A percentile compares a stretch with the other conserved stretches of the same genome.
These are phyloP conservation scores for Hansenula lynferdii DNA, from an alignment of 1,139 yeast genomes.

Conservation along the genomic window DNA sequence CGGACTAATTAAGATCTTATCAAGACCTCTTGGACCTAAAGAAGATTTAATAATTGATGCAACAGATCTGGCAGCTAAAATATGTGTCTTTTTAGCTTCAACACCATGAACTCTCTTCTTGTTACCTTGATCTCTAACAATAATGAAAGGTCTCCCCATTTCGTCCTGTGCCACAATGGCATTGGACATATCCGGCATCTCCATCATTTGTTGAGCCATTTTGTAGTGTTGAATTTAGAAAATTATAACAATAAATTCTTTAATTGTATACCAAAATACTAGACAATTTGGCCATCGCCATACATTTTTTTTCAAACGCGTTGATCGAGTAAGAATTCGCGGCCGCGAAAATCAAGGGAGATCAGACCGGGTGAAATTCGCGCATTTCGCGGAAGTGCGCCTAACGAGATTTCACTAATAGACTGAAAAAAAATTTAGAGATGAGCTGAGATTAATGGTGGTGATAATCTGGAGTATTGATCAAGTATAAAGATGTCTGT, in stretches of 20 bases:
- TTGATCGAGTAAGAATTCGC: too few relatives aligned
- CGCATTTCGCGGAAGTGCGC: too few relatives aligned
- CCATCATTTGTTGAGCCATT: constrained; percentile 41
- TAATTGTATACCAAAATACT: too few relatives aligned
- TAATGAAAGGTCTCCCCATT: constrained; percentile 97
- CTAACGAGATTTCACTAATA: not conserved
- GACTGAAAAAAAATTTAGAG: constrained; percentile 1
- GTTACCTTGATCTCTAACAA: constrained; percentile 94
- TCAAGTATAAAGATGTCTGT: constrained; percentile 72
- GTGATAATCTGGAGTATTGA: too few relatives aligned
- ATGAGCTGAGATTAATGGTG: not conserved
- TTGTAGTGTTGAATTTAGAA: not conserved
- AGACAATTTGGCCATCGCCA: constrained; percentile 1
- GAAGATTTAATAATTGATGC: constrained; percentile 91
- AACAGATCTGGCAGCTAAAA: constrained; percentile 93
- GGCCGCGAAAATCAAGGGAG: too few relatives aligned
- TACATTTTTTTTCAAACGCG: constrained; percentile 1
- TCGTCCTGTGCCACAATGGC: constrained; percentile 99
- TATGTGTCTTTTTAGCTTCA: constrained; percentile 94
- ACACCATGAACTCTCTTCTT: constrained; percentile 90
- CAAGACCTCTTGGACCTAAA: constrained; percentile 97
- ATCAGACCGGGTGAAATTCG: too few relatives aligned
- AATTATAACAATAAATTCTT: too few relatives aligned
- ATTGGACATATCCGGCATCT: constrained; percentile 92
- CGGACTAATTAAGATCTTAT: constrained; percentile 86